phyloP scores from a whole-genome alignment of 2,329 filamentous ascomycete species.

The Penicillium vulpinum region DNA sequence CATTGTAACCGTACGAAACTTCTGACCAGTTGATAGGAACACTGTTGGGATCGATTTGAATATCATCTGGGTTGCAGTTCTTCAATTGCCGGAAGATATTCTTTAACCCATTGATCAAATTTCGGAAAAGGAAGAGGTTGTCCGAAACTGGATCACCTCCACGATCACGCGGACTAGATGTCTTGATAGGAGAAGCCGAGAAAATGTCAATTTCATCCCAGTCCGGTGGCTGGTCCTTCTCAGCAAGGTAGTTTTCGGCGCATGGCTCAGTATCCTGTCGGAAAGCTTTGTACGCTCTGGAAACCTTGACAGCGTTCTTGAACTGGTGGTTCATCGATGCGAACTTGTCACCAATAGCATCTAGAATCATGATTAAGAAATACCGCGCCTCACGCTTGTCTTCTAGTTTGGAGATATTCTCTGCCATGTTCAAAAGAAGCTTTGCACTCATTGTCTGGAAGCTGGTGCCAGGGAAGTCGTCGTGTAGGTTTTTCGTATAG shows the following conservation, averaged over 20 bases:
- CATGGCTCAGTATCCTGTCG: constrained; percentile 65
- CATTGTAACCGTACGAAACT: constrained; percentile 92
- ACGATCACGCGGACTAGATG: constrained; percentile 83
- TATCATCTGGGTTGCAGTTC: constrained; percentile 73
- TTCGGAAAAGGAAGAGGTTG: constrained; percentile 98
- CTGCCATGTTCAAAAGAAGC: constrained; percentile 93
- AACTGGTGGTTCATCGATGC: constrained; percentile 97
- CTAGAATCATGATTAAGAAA: constrained; percentile 94
- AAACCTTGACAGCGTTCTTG: constrained; percentile 89
- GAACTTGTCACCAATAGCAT: constrained; percentile 98
- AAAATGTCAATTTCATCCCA: constrained; percentile 99
- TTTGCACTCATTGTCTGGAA: constrained; percentile 99
- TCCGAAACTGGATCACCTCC: constrained; percentile 88
- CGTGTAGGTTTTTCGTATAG: constrained; percentile 93
- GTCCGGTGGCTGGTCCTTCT: constrained; percentile 76
- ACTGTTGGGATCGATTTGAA: constrained; percentile 71
- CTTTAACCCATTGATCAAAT: constrained; percentile 91
- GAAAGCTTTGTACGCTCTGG: constrained; percentile 78
- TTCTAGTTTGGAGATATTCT: constrained; percentile 90
- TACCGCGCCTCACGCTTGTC: constrained; percentile 94
- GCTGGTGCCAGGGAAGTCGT: constrained; percentile 94
- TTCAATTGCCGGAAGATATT: constrained; percentile 95
- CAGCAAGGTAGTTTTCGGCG: constrained; percentile 79
- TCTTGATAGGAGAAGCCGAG: constrained; percentile 92
- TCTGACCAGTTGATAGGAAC: constrained; percentile 91